A percentile compares a stretch with the other conserved stretches of the same genome.
phyloP scores from a whole-genome alignment of 2,329 filamentous ascomycete species.

The Penicillium sp. region DNA sequence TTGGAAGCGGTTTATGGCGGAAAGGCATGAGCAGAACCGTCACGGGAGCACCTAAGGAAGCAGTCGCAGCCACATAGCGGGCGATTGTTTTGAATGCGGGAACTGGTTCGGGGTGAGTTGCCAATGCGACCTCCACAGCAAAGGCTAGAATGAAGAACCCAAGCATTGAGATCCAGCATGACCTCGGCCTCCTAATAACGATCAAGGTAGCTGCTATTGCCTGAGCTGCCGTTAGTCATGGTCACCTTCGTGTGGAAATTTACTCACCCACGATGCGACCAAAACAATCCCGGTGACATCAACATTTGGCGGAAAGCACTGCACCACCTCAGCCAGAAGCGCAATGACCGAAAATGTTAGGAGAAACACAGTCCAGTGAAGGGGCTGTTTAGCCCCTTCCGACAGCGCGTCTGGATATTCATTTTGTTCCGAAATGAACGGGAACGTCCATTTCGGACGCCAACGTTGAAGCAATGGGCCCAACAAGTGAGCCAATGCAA shows the following conservation, averaged over 20 bases:
- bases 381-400: constrained; percentile 26
- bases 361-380: constrained; percentile 36
- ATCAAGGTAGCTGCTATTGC: constrained; percentile 33
- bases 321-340: constrained; percentile 29
- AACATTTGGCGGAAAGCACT: constrained; percentile 19
- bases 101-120: constrained; percentile 20
- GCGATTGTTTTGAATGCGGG: constrained; percentile 14
- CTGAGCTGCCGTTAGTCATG: constrained; percentile 25
- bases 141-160: constrained; percentile 31
- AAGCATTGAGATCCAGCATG: constrained; percentile 39
- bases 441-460: constrained; percentile 47
- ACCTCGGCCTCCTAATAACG: constrained; percentile 37
- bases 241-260: constrained; percentile 3
- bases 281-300: constrained; percentile 21
- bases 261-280: constrained; percentile 38
- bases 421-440: constrained; percentile 47
- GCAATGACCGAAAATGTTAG: constrained; percentile 37
- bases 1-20: constrained; percentile 53
- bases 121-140: constrained; percentile 32
- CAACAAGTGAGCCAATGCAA: constrained; percentile 29
- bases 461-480: constrained; percentile 18
- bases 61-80: constrained; percentile 30
- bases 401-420: constrained; percentile 27
- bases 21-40: constrained; percentile 64
- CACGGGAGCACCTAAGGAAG: constrained; percentile 46